phyloP scores from a whole-genome alignment of 1,284 basidiomycete genomes.

The Crepidotus sp. region DNA sequence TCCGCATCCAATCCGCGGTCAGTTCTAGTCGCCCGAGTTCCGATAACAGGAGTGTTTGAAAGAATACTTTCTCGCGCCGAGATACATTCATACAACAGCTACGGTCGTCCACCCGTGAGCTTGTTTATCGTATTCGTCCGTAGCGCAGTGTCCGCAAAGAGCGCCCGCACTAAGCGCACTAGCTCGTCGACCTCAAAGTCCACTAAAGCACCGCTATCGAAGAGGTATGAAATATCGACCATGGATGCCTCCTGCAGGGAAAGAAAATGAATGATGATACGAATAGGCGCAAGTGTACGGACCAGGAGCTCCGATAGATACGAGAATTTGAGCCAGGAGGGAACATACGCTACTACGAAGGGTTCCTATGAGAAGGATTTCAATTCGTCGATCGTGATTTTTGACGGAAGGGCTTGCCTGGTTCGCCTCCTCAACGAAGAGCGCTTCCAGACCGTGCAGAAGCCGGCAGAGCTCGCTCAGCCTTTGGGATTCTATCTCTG shows the following conservation, averaged over 20 bases:
- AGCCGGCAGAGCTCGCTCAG: conserved; percentile 77
- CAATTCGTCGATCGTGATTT: not conserved
- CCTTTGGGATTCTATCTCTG: conserved; percentile 81
- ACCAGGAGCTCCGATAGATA: conserved; percentile 88
- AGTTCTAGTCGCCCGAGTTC: too few relatives aligned
- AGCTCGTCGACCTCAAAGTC: conserved; percentile 88
- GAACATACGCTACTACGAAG: conserved; percentile 68
- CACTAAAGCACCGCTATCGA: conserved; percentile 84
- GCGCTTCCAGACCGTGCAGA: conserved; percentile 67
- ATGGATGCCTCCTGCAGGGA: conserved; percentile 75
- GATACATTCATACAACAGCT: not conserved
- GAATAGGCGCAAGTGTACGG: conserved; percentile 24
- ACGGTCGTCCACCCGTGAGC: conserved; percentile 15
- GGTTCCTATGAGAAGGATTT: conserved; percentile 39
- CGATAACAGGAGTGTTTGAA: too few relatives aligned
- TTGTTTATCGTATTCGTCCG: conserved; percentile 74
- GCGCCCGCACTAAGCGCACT: conserved; percentile 69
- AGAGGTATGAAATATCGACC: conserved; percentile 88
- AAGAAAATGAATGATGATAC: conserved; percentile 7
- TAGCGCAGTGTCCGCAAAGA: conserved; percentile 87
- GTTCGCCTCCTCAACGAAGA: conserved; percentile 64
- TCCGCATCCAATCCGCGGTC: too few relatives aligned
- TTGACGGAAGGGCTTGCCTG: conserved; percentile 34
- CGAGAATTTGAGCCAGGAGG: conserved; percentile 91
- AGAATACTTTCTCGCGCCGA: too few relatives aligned